Evolutionary conservation across 2,329 filamentous ascomycete genomes (phyloP), one percentile per base, ranked within the genome.

Genomic region (Dothiorella sarmentorum): DNA sequence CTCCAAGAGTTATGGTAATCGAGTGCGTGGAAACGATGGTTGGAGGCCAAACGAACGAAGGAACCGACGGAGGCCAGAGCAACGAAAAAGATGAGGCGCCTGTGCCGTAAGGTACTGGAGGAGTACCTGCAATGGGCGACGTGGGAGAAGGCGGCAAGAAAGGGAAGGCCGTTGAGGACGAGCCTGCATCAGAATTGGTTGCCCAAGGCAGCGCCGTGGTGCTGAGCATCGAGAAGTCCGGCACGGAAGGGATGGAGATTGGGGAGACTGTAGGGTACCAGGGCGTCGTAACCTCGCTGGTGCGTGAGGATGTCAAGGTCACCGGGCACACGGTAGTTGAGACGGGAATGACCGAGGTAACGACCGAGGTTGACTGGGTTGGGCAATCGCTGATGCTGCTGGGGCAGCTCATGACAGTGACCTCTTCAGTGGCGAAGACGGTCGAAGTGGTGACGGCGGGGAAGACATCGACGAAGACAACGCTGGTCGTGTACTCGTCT

Each of bases 321-420:
- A 72, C 64, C 27, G 75, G 71, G 68, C 76, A 78, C 67, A 78
- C 68, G 37, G 76, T 78, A 59, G 76, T 79, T 42, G 71, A 74
- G 42, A 73, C 64, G 42, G 72, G 67, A 52, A 76, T 63, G 61
- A 73, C 68, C 44, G 72, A 71, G 22, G 76, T 79, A 61, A 73
- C 62, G 49, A 72, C 65, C 7, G 69, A 67, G 18, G 70, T 68
- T 20, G 66, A 66, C 44, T 68, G 64, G 38, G 66, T 64, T 29
- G 75, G 75, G 62, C 76, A 78, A 63, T 71, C 65, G 55, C 69
- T 71, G 45, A 75, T 70, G 44, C 64, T 66, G 18, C 72, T 63
- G n/a, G 69, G 68, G 65, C 75, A 77, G 63, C 71, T 67, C 63
- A 67, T 71, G 64, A 77, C 66, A 42, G 76, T 78, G 62, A 77